A percentile compares a stretch with the other conserved stretches of the same genome.
Conservation (phyloP, 1,139 yeast genomes). For the Blastobotrys ciferrii region DNA sequence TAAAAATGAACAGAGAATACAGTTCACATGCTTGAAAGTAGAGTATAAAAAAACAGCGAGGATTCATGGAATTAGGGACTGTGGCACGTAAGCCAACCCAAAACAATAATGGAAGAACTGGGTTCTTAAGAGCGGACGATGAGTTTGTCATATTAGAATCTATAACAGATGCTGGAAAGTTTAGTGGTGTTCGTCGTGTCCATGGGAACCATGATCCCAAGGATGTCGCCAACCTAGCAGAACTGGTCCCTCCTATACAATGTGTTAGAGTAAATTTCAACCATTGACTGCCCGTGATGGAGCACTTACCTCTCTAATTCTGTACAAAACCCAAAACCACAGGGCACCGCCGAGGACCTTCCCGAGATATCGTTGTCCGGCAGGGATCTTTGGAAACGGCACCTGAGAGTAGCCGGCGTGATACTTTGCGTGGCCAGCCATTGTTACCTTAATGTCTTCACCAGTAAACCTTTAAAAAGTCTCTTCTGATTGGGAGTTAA, state of each 20-base stretch:
- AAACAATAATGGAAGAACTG: too few relatives aligned
- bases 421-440: conserved; percentile 33
- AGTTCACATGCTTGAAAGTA: too few relatives aligned
- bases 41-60: too few relatives aligned
- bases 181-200: conserved; percentile 25
- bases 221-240: conserved; percentile 43
- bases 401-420: conserved; percentile 37
- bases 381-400: conserved; percentile 36
- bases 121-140: too few relatives aligned
- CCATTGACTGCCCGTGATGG: too few relatives aligned
- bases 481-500: background rate
- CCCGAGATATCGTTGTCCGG: conserved; percentile 54
- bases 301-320: conserved; percentile 62
- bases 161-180: conserved; percentile 5
- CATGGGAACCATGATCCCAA: conserved; percentile 39
- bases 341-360: conserved; percentile 73
- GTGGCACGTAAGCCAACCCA: too few relatives aligned
- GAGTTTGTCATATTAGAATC: background rate
- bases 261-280: background rate
- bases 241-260: conserved; percentile 39
- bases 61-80: too few relatives aligned
- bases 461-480: background rate
- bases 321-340: conserved; percentile 85
- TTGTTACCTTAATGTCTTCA: conserved; percentile 9
- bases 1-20: too few relatives aligned